Percentiles rank a stretch among this genome's conserved stretches.
These are phyloP conservation scores for Mycena latifolia DNA, from an alignment of 768 basidiomycete genomes.

Conservation along the genomic window DNA sequence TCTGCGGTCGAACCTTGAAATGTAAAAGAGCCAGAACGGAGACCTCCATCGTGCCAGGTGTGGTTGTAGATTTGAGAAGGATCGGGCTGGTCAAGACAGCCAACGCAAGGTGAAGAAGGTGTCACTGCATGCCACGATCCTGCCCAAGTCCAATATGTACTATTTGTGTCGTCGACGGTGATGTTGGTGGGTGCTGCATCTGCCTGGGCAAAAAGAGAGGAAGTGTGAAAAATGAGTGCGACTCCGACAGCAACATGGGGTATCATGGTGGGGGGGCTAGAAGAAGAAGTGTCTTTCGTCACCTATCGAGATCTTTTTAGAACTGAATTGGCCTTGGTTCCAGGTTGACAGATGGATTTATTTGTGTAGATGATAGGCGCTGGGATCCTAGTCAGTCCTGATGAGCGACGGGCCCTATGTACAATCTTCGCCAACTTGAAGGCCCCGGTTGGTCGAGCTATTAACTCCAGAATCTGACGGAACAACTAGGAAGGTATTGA, in stretches of 20 bases:
- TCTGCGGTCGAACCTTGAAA: slow-evolving; percentile 5
- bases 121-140: not conserved
- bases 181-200: not conserved
- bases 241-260: not conserved
- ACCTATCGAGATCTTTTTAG: too few species aligned
- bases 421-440: too few species aligned
- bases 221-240: not conserved
- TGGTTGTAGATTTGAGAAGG: not conserved
- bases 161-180: not conserved
- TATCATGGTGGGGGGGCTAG: not conserved
- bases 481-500: too few species aligned
- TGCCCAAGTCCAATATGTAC: not conserved
- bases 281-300: too few species aligned
- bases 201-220: not conserved
- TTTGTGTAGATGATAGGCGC: too few species aligned
- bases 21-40: not conserved
- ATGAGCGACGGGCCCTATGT: too few species aligned
- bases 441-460: too few species aligned
- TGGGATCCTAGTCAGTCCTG: too few species aligned
- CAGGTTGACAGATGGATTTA: too few species aligned
- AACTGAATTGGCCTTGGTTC: too few species aligned
- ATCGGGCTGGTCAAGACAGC: not conserved
- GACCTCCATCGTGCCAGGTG: not conserved
- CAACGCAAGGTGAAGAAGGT: not conserved
- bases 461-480: too few species aligned